Percentiles rank a stretch among this genome's conserved stretches.
phyloP scores from a whole-genome alignment of 2,329 filamentous ascomycete genomes.

The Microdochium nivale region DNA sequence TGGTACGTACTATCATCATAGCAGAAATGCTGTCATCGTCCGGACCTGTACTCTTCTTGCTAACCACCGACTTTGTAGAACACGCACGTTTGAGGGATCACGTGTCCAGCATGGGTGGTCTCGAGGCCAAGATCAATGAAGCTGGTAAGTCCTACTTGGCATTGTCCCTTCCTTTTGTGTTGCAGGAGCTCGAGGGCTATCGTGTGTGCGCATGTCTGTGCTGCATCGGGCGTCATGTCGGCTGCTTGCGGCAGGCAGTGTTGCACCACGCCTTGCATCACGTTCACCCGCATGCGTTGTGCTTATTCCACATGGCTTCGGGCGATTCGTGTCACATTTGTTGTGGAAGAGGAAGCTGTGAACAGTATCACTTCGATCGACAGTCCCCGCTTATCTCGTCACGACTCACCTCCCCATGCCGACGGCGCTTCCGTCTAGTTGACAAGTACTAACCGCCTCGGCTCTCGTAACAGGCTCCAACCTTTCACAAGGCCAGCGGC shows the following conservation, averaged over 20 bases:
- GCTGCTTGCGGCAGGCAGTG: background rate
- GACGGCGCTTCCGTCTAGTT: background rate
- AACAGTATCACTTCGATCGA: background rate
- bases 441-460: background rate
- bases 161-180: constrained; percentile 17
- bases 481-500: constrained; percentile 87
- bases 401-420: background rate
- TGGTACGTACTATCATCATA: constrained; percentile 46
- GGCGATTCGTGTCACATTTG: constrained; percentile 4
- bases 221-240: too few species aligned
- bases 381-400: background rate
- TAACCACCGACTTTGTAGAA: constrained; percentile 46
- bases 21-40: constrained; percentile 3
- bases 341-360: constrained; percentile 10
- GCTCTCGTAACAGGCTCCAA: constrained; percentile 62
- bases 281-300: background rate
- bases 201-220: background rate
- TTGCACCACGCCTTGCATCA: background rate
- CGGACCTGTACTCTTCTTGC: constrained; percentile 15
- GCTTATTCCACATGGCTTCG: background rate
- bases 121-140: constrained; percentile 89
- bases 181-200: constrained; percentile 1
- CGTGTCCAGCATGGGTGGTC: constrained; percentile 76
- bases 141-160: constrained; percentile 57
- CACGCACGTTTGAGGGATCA: constrained; percentile 92